phyloP scores from a whole-genome alignment of 768 basidiomycete species.

The Agaricus subrufescens region DNA sequence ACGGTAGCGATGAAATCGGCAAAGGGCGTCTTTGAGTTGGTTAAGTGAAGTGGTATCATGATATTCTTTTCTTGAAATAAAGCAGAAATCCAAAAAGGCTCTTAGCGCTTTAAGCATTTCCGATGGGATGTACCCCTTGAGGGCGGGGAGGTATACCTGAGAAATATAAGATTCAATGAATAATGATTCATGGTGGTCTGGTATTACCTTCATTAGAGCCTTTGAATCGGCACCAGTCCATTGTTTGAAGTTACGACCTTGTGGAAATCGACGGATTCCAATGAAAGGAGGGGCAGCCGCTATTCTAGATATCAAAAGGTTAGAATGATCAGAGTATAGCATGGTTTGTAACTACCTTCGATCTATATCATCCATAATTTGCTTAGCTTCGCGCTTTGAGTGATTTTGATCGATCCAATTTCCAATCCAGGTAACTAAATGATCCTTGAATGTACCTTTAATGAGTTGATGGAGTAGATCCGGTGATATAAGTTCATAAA shows the following conservation, averaged over 20 bases:
- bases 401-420: background rate
- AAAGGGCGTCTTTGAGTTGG: slow-evolving; percentile 13
- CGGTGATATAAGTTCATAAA: slow-evolving; percentile 25
- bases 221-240: no score
- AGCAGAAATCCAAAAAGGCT: slow-evolving; percentile 30
- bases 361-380: slow-evolving; percentile 6
- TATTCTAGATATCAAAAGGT: no score
- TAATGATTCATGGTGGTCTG: no score
- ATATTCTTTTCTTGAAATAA: slow-evolving; percentile 18
- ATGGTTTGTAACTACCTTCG: no score
- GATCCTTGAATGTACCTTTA: slow-evolving; percentile 17
- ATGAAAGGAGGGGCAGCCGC: no score
- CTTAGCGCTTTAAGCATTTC: slow-evolving; percentile 16
- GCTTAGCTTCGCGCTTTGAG: slow-evolving; percentile 17
- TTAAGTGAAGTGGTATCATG: slow-evolving; percentile 1
- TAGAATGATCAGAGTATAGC: no score
- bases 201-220: no score
- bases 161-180: no score
- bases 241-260: no score
- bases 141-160: slow-evolving; percentile 18
- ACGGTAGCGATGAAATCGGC: slow-evolving; percentile 23
- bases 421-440: slow-evolving; percentile 31
- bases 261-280: no score
- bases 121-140: slow-evolving; percentile 13
- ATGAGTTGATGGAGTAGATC: slow-evolving; percentile 30